Evolutionary conservation across 2,329 filamentous ascomycete genomes (phyloP), one percentile per base, ranked within the genome.

Genomic region (Colletotrichum melonis): DNA sequence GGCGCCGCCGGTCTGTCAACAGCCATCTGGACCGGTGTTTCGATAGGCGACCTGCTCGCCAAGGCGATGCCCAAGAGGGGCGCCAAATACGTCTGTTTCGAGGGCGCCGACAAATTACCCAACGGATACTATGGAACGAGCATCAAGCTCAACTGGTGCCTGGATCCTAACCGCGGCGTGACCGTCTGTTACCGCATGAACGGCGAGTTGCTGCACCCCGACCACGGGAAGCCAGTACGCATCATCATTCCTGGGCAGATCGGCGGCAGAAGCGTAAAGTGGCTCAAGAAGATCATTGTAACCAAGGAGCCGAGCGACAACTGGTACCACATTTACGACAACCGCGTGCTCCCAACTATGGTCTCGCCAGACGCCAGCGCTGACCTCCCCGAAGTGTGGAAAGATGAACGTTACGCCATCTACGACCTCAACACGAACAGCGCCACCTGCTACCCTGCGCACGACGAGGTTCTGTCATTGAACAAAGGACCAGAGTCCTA

Each of bases 321-420:
- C 79, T 97, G 95, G 94, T 98, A 98, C 78, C 95, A 98, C 81
- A 95, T 97, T 75, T 95, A 97, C 82, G 95, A 98, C 81, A 98
- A 98, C 80, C 88, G 95, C 72, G 95, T 98, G 1, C 84, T 98
- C 52, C 95, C 95, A 76, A 97, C 95, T 0, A 95, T 92, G 88
- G 88, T 98, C 19, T 92, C 92, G 12, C 95, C 95, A 0, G 95
- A 97, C 76, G 92, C 93, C 79, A 92, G 94, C 72, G 92, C 92
- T 2, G 90, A 93, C 75, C 86, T 95, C 66, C 90, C 91, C 0
- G 89, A 92, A 26, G 94, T 92, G 85, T 98, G 95, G 95, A 92
- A 86, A 78, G 95, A 98, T 80, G 95, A 98, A 75, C 89, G 94
- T 74, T 97, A 98, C 79, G 95, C 95, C 24, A 98, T 98, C 74